Conservation (phyloP, 169 alveolate species). For the Eimeria sp. region DNA sequence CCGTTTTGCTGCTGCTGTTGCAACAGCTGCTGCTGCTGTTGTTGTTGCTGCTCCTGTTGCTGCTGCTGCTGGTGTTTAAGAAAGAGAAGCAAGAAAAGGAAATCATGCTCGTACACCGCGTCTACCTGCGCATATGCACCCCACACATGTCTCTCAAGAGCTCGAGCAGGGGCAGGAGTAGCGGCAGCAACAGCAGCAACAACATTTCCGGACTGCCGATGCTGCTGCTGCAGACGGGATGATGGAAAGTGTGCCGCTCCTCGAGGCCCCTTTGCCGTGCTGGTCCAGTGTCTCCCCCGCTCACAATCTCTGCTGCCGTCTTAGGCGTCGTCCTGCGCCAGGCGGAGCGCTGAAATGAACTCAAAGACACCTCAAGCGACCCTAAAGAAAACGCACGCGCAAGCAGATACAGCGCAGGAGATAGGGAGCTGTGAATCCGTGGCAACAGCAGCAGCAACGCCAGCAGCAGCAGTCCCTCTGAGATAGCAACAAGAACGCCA, state of each 20-base stretch:
- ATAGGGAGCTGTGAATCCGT: neutral
- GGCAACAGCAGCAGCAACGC: neutral
- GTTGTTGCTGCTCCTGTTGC: conserved; percentile 44
- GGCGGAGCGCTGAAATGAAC: conserved; percentile 18
- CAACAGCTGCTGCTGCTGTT: conserved; percentile 30
- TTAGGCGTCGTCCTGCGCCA: conserved; percentile 31
- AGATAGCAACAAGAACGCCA: neutral
- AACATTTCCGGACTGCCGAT: neutral
- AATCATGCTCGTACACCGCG: conserved; percentile 81
- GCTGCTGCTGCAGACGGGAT: conserved; percentile 8
- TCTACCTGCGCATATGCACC: conserved; percentile 46
- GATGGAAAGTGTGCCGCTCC: neutral
- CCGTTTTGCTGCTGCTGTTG: conserved; percentile 8
- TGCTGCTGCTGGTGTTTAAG: conserved; percentile 39
- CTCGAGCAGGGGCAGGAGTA: neutral
- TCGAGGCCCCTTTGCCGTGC: neutral
- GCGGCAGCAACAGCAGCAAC: neutral
- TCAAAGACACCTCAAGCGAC: conserved; percentile 4
- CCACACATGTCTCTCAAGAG: neutral
- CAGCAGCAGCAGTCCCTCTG: neutral
- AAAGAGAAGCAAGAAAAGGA: conserved; percentile 50
- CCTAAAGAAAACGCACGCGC: neutral
- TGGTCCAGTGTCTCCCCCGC: neutral
- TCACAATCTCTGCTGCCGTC: conserved; percentile 35
- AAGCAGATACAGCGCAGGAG: neutral